A percentile compares a stretch with the other conserved stretches of the same genome.
These are phyloP conservation scores for Cladosporium sp. DNA, from an alignment of 2,329 filamentous ascomycete genomes.

Conservation along the genomic window DNA sequence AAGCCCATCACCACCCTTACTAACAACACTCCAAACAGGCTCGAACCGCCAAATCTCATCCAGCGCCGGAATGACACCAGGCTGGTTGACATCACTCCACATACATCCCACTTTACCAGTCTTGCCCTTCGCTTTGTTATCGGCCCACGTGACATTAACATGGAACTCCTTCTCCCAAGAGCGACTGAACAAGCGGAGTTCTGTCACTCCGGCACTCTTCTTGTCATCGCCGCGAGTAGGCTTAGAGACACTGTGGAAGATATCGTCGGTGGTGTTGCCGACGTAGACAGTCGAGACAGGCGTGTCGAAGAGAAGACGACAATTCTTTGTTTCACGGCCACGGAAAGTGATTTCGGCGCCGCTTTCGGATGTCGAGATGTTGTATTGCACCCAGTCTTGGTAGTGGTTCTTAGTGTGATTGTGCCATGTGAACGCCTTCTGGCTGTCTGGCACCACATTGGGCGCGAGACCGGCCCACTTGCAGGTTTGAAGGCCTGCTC, in stretches of 20 bases:
- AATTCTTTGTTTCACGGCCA: constrained; percentile 70
- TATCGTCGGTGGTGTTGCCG: constrained; percentile 40
- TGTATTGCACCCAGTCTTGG: constrained; percentile 64
- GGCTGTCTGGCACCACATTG: constrained; percentile 54
- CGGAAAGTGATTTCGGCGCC: constrained; percentile 54
- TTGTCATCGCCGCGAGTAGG: constrained; percentile 56
- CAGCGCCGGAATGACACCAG: constrained; percentile 74
- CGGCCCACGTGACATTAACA: constrained; percentile 69
- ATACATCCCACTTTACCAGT: constrained; percentile 72
- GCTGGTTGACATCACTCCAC: constrained; percentile 82
- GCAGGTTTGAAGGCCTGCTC: constrained; percentile 64
- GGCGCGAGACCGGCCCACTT: constrained; percentile 70
- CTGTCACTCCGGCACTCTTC: constrained; percentile 45
- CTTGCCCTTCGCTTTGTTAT: constrained; percentile 42
- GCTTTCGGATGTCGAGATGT: constrained; percentile 50
- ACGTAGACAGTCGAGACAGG: constrained; percentile 67
- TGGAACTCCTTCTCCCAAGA: constrained; percentile 76
- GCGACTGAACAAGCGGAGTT: constrained; percentile 79
- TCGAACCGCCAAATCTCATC: constrained; percentile 76
- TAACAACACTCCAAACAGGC: constrained; percentile 76
- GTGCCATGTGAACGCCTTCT: constrained; percentile 5
- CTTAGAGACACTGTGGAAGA: neutral
- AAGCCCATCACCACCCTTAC: constrained; percentile 74
- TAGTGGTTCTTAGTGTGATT: constrained; percentile 21
- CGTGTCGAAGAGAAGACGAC: constrained; percentile 70